phyloP scores from a whole-genome alignment of 108 stramenopile genomes.

The Skeletonema marinoi region DNA sequence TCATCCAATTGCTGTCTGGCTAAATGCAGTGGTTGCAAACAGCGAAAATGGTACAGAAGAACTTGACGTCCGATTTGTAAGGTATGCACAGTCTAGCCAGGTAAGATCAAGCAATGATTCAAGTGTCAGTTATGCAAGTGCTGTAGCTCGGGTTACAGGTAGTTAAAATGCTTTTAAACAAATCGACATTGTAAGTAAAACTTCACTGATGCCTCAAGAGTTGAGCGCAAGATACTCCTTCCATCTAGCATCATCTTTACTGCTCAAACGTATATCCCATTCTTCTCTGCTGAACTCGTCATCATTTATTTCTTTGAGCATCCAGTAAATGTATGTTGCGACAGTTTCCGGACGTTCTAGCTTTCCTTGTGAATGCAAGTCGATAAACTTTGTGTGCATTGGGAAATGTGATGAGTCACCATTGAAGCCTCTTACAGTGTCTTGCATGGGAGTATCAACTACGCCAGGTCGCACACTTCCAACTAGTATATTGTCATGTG shows the following conservation, averaged over 20 bases:
- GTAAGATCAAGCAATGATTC: constrained; percentile 59
- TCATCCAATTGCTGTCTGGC: constrained; percentile 80
- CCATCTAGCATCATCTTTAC: constrained; percentile 35
- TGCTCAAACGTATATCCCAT: constrained; percentile 31
- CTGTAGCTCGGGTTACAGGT: constrained; percentile 47
- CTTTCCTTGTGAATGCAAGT: constrained; percentile 22
- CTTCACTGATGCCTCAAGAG: neutral
- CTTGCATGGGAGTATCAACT: constrained; percentile 80
- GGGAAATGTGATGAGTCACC: constrained; percentile 45
- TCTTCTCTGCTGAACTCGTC: constrained; percentile 34
- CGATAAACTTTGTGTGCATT: constrained; percentile 39
- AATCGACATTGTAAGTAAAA: neutral
- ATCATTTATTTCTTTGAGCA: constrained; percentile 36
- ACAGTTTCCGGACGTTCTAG: constrained; percentile 35
- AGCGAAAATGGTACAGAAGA: constrained; percentile 3
- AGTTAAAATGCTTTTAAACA: neutral
- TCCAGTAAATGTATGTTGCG: constrained; percentile 37
- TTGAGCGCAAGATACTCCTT: constrained; percentile 10
- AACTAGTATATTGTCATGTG: constrained; percentile 41
- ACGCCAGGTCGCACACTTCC: constrained; percentile 69
- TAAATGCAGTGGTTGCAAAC: constrained; percentile 50
- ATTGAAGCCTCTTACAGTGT: constrained; percentile 51
- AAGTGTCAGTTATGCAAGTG: constrained; percentile 90
- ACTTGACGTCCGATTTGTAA: constrained; percentile 71
- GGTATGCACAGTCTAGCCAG: constrained; percentile 73